These are phyloP conservation scores for Geranium rotundifolium DNA, from an alignment of 345 rosid genomes.

Conservation along the genomic window DNA sequence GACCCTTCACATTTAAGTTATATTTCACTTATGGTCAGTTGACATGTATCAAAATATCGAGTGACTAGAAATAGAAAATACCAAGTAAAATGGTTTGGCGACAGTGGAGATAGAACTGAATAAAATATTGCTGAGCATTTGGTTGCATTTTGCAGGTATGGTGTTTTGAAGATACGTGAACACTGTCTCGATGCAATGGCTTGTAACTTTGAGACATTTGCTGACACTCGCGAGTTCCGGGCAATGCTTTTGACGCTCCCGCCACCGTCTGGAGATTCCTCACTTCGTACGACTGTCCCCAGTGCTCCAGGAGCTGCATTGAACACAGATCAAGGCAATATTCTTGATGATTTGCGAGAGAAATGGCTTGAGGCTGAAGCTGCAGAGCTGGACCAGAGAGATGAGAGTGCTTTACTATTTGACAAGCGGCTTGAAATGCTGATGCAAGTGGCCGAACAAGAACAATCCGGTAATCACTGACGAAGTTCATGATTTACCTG, in stretches of 20 bases:
- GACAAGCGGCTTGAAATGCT: conserved; percentile 86
- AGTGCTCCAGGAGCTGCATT: conserved; percentile 80
- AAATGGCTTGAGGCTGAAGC: conserved; percentile 99
- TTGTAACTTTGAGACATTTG: conserved; percentile 85
- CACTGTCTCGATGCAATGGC: conserved; percentile 77
- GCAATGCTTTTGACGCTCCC: conserved; percentile 86
- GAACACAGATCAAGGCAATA: conserved; percentile 61
- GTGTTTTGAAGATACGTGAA: conserved; percentile 82
- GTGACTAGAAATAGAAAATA: no score
- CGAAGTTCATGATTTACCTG: conserved; percentile 13
- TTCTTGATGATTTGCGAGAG: conserved; percentile 86
- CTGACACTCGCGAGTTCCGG: conserved; percentile 60
- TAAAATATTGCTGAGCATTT: no score
- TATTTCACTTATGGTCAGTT: not conserved
- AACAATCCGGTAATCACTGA: conserved; percentile 27
- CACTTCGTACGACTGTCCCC: conserved; percentile 75
- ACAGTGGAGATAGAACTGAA: no score
- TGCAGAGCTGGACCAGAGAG: conserved; percentile 93
- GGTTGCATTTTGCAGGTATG: conserved; percentile 45
- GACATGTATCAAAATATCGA: not conserved
- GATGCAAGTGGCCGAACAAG: conserved; percentile 62
- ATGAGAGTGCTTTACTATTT: conserved; percentile 76
- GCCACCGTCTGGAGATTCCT: conserved; percentile 92
- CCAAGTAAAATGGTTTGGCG: no score
- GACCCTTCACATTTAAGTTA: not conserved